Evolutionary conservation across 768 basidiomycete species (phyloP).

Genomic region (Hygrocybe punicea): DNA sequence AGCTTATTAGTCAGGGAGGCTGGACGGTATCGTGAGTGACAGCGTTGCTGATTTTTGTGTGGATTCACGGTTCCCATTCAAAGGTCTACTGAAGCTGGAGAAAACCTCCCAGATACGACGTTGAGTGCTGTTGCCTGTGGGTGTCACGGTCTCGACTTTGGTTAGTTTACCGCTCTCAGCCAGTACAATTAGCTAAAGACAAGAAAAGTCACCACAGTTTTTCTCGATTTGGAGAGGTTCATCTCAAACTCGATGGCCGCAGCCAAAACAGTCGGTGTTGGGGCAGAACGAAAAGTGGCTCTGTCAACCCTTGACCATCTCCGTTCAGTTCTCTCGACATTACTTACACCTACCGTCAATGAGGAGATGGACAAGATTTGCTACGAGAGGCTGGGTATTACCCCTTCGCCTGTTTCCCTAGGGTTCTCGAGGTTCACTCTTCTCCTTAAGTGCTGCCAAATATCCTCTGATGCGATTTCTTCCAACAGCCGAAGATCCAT

Average conservation of each 20-base stretch:
- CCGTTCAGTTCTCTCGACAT: constrained; percentile 55
- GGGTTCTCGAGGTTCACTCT: constrained; percentile 51
- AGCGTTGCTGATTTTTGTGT: neutral
- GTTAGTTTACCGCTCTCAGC: constrained; percentile 5
- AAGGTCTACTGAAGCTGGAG: neutral
- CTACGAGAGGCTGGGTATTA: constrained; percentile 51
- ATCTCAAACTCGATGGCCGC: constrained; percentile 46
- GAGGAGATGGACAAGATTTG: constrained; percentile 69
- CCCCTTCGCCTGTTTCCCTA: constrained; percentile 34
- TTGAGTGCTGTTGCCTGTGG: constrained; percentile 4
- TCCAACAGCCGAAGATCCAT: constrained; percentile 37
- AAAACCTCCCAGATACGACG: constrained; percentile 1
- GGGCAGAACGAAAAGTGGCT: constrained; percentile 40
- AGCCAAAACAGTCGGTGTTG: constrained; percentile 51
- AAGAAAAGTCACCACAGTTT: constrained; percentile 54
- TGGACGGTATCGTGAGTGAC: constrained; percentile 71
- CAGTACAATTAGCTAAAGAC: too few relatives aligned
- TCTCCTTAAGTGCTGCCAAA: neutral
- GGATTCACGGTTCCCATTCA: neutral
- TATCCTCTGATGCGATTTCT: neutral
- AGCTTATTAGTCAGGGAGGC: constrained; percentile 63
- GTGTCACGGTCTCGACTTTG: constrained; percentile 9
- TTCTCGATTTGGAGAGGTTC: constrained; percentile 51
- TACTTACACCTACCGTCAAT: constrained; percentile 70
- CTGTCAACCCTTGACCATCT: constrained; percentile 52